Evolutionary conservation across 176 grass and related monocot species (phyloP), one percentile per base, ranked within the genome.

Genomic region (Alopecurus myosuroides): DNA sequence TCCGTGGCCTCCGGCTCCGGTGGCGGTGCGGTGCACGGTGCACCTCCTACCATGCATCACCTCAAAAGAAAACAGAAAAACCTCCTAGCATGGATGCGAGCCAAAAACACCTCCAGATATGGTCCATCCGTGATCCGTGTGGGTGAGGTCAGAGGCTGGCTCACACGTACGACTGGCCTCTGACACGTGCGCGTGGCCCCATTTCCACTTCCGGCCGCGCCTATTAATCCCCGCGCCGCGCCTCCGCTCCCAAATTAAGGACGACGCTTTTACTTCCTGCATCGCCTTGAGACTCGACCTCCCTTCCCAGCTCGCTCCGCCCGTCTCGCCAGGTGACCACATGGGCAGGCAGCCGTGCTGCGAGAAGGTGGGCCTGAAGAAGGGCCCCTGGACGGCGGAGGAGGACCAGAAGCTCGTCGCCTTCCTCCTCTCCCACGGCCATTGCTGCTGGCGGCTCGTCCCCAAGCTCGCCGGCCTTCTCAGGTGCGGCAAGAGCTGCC

Each of bases 321-420:
- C n/a, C n/a, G n/a, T n/a, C n/a, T n/a, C n/a, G n/a, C n/a, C n/a
- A n/a, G n/a, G n/a, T n/a, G n/a, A n/a, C n/a, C 52, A 80, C 80
- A 99, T 99, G 97, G 97, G 97, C 20, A 92, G 97, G 84, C 89
- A 89, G 77, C 97, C 97, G 30, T 99, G 94, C 78, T 99, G 97
- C 81, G 91, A 87, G 36, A 94, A 99, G 84, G 91, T 96, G 36
- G 97, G 97, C 0, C 57, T 99, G 30, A 99, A 94, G 90, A 99
- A 92, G 81, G 97, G 97, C 22, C 86, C 94, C 7, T 99, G 97
- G 97, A 94, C 87, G 6, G 86, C 90, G 20, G 94, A 94, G 55
- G 97, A 99, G 77, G 97, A 97, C 89, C 85, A 94, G 87, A 96
- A 91, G 86, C 79, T 99, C 23, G 80, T 94, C 84, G 30, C 78